Evolutionary conservation across 192 early-diverging fungal species (phyloP).

Genomic region (Coemansia sp.): DNA sequence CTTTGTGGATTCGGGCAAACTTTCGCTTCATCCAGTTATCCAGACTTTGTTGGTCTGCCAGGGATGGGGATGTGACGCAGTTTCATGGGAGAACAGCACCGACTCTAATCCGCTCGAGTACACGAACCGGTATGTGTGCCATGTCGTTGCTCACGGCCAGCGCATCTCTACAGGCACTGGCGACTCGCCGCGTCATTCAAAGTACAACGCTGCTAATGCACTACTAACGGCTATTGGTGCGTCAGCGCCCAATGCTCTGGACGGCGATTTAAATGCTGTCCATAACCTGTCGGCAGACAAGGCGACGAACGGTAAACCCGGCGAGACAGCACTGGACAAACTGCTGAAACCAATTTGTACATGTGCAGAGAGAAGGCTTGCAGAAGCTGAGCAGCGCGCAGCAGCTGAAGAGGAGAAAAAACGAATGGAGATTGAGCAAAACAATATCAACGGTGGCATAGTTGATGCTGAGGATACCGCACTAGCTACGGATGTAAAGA

Average conservation of each 20-base stretch:
- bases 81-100: slow-evolving; percentile 22
- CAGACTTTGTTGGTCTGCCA: slow-evolving; percentile 46
- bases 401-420: slow-evolving; percentile 1
- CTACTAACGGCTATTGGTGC: slow-evolving; percentile 37
- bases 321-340: slow-evolving; percentile 19
- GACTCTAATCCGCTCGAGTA: slow-evolving; percentile 39
- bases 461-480: background rate
- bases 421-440: background rate
- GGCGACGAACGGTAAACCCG: background rate
- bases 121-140: slow-evolving; percentile 27
- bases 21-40: slow-evolving; percentile 48
- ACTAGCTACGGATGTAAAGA: background rate
- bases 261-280: slow-evolving; percentile 26
- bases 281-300: slow-evolving; percentile 1
- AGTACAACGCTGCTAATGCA: slow-evolving; percentile 23
- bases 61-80: slow-evolving; percentile 41
- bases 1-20: slow-evolving; percentile 50
- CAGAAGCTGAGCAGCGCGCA: slow-evolving; percentile 14
- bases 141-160: slow-evolving; percentile 24
- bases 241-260: slow-evolving; percentile 34
- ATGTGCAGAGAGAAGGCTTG: slow-evolving; percentile 19
- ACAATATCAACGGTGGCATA: background rate
- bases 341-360: slow-evolving; percentile 45
- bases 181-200: slow-evolving; percentile 45
- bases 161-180: slow-evolving; percentile 19